phyloP scores from a whole-genome alignment of 768 basidiomycete genomes.

The Pleurotus djamor region DNA sequence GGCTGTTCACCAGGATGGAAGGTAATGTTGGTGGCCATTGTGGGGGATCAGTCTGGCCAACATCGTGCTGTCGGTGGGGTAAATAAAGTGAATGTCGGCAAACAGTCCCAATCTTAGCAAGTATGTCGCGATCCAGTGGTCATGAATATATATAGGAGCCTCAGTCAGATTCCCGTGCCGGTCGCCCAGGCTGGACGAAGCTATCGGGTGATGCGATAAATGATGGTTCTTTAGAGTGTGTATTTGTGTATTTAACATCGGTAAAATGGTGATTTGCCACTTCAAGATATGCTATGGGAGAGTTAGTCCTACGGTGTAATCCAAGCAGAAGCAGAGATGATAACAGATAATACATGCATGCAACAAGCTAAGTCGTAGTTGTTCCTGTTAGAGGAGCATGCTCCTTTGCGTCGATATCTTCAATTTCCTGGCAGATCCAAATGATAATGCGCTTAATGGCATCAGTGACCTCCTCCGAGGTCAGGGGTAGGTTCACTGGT shows the following conservation, averaged over 20 bases:
- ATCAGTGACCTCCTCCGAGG: slow-evolving; percentile 65
- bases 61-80: neutral
- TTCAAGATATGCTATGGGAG: no score
- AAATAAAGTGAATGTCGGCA: neutral
- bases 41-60: neutral
- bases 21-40: slow-evolving; percentile 55
- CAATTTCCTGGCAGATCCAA: slow-evolving; percentile 51
- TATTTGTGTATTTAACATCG: no score
- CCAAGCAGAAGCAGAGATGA: no score
- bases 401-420: slow-evolving; percentile 22
- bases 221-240: no score
- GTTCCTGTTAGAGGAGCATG: neutral
- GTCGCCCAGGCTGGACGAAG: no score
- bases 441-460: slow-evolving; percentile 59
- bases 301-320: no score
- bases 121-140: neutral
- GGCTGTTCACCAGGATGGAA: slow-evolving; percentile 67
- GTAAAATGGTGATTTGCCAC: no score
- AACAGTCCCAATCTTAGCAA: neutral
- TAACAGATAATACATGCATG: no score
- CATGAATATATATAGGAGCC: neutral
- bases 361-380: no score
- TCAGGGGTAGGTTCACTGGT: slow-evolving; percentile 61
- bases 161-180: neutral
- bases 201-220: no score